These are phyloP conservation scores for Exophiala calicioides DNA, from an alignment of 2,329 filamentous ascomycete genomes.

Conservation along the genomic window DNA sequence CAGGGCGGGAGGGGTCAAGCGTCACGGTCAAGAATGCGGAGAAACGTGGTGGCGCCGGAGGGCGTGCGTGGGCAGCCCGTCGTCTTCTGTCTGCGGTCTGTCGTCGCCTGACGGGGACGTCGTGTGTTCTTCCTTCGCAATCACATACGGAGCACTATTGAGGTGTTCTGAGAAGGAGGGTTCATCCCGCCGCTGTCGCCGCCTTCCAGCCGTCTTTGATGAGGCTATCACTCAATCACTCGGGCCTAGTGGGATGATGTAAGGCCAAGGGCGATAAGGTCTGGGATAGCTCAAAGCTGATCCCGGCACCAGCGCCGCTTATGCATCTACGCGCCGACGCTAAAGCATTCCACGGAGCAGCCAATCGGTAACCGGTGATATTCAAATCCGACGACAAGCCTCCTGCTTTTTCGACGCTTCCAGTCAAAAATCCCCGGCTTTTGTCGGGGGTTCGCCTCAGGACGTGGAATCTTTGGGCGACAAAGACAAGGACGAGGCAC, in stretches of 20 bases:
- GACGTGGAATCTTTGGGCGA: too few species aligned
- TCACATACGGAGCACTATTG: too few species aligned
- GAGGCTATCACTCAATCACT: too few species aligned
- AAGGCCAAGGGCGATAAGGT: conserved; percentile 1
- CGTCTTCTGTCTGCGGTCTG: conserved; percentile 1
- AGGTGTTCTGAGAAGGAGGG: too few species aligned
- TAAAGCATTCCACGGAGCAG: conserved; percentile 2
- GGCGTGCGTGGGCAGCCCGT: neutral
- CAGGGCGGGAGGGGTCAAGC: too few species aligned
- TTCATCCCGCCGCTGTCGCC: too few species aligned
- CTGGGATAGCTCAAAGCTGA: conserved; percentile 1
- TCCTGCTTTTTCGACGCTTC: conserved; percentile 13
- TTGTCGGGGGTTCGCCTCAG: neutral
- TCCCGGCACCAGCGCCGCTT: too few species aligned
- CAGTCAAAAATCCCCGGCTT: conserved; percentile 8
- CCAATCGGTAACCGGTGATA: conserved; percentile 8
- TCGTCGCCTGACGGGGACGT: too few species aligned
- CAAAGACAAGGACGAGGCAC: too few species aligned
- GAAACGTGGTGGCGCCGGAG: neutral
- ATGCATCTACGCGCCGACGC: conserved; percentile 19
- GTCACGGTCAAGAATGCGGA: neutral
- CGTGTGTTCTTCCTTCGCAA: too few species aligned
- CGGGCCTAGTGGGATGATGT: conserved; percentile 2
- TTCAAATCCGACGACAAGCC: neutral
- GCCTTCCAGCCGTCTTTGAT: too few species aligned